Conservation (phyloP, 2,329 filamentous ascomycete species). For the Whalleya microplaca region DNA sequence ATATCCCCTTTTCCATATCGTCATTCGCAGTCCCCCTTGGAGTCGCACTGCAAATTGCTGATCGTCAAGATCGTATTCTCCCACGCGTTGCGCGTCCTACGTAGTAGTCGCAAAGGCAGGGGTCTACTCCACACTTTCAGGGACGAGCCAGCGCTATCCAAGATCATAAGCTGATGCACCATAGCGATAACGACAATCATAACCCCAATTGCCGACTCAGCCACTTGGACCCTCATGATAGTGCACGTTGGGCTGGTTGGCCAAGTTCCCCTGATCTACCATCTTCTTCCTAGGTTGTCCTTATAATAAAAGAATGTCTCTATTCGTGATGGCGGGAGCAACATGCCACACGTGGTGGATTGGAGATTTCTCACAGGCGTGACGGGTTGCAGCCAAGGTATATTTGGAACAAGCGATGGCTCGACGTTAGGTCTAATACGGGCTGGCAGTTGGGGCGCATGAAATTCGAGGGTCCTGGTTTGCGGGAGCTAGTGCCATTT, state of each 20-base stretch:
- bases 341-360: background rate
- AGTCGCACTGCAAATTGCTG: background rate
- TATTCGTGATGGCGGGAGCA: background rate
- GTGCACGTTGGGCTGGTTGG: background rate
- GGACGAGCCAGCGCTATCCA: background rate
- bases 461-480: background rate
- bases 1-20: background rate
- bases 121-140: conserved; percentile 5
- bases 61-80: conserved; percentile 1
- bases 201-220: background rate
- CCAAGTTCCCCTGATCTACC: no score
- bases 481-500: background rate
- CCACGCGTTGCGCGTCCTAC: background rate
- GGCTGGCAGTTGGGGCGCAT: background rate
- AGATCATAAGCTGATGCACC: background rate
- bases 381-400: background rate
- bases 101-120: background rate
- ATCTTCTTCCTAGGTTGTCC: background rate
- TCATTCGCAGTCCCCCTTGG: background rate
- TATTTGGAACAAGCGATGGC: background rate
- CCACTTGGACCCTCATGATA: background rate
- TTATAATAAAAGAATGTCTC: background rate
- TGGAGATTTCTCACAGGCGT: background rate
- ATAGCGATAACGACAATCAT: background rate
- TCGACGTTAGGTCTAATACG: background rate